These are phyloP conservation scores for Astrothelium subdiscretum DNA, from an alignment of 495 filamentous ascomycete genomes.

Conservation along the genomic window DNA sequence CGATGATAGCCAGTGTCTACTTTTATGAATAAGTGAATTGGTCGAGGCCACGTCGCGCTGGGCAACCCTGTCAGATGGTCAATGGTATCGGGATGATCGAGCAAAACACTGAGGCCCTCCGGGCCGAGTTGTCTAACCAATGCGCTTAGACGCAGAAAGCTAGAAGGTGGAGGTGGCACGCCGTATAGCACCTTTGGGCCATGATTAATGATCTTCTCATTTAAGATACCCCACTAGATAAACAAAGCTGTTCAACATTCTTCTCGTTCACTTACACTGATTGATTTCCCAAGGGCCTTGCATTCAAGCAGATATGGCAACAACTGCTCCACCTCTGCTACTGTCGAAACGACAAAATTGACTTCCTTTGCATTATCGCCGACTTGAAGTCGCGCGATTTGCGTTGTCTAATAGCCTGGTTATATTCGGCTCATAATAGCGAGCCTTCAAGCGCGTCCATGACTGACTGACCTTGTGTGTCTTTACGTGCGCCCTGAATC, in stretches of 20 bases:
- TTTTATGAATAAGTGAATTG: constrained; percentile 50
- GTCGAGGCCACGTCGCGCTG: constrained; percentile 24
- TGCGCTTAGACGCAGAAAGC: constrained; percentile 43
- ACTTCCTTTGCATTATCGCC: constrained; percentile 40
- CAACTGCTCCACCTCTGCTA: constrained; percentile 63
- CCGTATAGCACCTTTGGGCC: constrained; percentile 48
- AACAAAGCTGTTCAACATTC: not conserved
- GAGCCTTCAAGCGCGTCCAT: not conserved
- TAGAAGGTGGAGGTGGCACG: constrained; percentile 57
- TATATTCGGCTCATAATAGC: not conserved
- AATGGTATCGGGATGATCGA: constrained; percentile 59
- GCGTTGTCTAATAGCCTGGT: constrained; percentile 42
- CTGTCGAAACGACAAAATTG: constrained; percentile 66
- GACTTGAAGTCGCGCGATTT: constrained; percentile 66
- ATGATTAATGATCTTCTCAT: not conserved
- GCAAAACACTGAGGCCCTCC: constrained; percentile 49
- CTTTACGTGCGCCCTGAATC: constrained; percentile 75
- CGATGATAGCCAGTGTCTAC: constrained; percentile 70
- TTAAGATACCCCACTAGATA: not conserved
- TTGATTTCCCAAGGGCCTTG: constrained; percentile 34
- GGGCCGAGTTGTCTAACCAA: constrained; percentile 40
- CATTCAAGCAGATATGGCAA: constrained; percentile 50
- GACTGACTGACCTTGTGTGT: constrained; percentile 58
- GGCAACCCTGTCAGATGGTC: constrained; percentile 28
- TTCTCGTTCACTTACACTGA: constrained; percentile 40